Base-by-base conservation (phyloP, 192 early-diverging fungal genomes). In the Polychytrium aggregatum region DNA sequence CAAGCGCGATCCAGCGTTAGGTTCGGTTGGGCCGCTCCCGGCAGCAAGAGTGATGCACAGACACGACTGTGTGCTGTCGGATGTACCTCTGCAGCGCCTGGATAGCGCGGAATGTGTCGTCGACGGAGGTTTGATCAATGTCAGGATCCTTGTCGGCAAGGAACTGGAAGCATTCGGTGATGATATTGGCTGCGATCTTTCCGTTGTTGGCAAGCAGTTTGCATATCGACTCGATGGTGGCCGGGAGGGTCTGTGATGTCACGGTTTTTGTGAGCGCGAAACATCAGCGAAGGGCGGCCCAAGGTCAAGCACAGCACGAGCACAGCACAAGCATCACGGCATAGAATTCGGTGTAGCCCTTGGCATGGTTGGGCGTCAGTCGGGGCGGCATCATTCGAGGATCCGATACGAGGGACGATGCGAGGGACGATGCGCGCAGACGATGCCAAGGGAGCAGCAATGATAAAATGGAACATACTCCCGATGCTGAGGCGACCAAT, bases 131-230 rank as follows among this genome's bases (percentile, higher is more conserved):
- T 16, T 44, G 26, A 37, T 61, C 42, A 16, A 61, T 31, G 13
- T 50, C 40, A 16, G 39, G 22, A 33, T 67, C 64, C 17, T 49
- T 43, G 17, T 57, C 56, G 18, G 51, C 44, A 22, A 67, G 60
- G 39, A 49, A 67, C 44, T 52, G 54, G 21, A 67, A 25, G 29
- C 62, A 37, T 29, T 62, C 55, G 26, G 50, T 42, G 13, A 67
- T 26, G 3, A 55, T 50, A 3, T 18, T 48, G 16, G 44, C 41
- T 13, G 51, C 55, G 14, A 63, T 27, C 10, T 33, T 41, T 17
- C 60, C 65, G 43, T 63, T 67, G 53, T 63, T 56, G 31, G 52
- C 48, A 3, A 67, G 34, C 11, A 68, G 46, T 7, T 51, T 44
- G 2, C 24, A 13, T 8, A 65, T 54, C 5, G 41, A 43, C 47